A percentile compares a stretch with the other conserved stretches of the same genome.
Conservation (phyloP, 176 grass and related monocot genomes). For the Lolium rigidum region DNA sequence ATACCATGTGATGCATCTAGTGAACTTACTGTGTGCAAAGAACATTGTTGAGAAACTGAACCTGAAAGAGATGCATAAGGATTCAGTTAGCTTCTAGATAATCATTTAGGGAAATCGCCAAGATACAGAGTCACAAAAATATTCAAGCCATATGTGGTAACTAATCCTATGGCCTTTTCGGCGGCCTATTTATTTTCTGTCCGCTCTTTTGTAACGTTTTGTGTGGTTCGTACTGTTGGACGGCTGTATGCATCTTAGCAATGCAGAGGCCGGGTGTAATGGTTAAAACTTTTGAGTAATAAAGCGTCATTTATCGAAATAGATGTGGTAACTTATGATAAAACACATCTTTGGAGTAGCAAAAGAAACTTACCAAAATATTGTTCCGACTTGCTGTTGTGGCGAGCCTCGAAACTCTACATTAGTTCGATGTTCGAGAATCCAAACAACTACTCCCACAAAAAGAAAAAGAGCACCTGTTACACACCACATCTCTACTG, state of each 20-base stretch:
- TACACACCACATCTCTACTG: conserved; percentile 79
- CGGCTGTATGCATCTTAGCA: no score
- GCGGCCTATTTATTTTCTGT: no score
- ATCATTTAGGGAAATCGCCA: no score
- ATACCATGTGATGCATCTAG: neutral
- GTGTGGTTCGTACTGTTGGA: no score
- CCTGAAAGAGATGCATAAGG: neutral
- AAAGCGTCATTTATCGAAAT: no score
- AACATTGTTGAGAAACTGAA: no score
- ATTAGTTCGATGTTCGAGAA: conserved; percentile 78
- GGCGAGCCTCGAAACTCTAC: conserved; percentile 72
- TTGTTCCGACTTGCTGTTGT: conserved; percentile 59
- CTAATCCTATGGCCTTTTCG: no score
- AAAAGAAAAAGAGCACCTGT: conserved; percentile 71
- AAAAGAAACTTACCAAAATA: conserved; percentile 58
- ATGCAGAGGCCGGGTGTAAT: no score
- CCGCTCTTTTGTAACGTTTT: no score
- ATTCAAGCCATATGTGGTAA: no score
- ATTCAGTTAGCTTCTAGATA: neutral
- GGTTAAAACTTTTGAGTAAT: no score
- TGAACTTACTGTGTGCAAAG: no score
- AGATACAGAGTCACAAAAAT: neutral
- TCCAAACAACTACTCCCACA: conserved; percentile 79
- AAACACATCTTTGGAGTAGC: neutral
- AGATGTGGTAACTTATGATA: neutral